Evolutionary conservation across 257 asterid species (phyloP).

Genomic region (Striga asiatica): DNA sequence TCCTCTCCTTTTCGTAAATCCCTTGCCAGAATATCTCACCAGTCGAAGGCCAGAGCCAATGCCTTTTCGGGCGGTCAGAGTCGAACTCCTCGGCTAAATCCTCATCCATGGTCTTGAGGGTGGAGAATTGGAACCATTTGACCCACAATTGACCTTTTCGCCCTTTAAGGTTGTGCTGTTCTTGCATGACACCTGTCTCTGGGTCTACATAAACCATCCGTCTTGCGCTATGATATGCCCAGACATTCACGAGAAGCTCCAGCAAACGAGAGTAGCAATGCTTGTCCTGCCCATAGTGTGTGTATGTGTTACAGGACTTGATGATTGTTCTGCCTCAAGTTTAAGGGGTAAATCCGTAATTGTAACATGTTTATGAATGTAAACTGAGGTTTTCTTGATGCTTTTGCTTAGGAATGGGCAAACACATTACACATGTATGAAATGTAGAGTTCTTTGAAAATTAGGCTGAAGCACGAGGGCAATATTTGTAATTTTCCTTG

Average conservation of each 20-base stretch:
- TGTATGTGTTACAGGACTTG: too few relatives aligned
- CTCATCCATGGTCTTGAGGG: slow-evolving; percentile 82
- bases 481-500: neutral
- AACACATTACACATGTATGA: too few relatives aligned
- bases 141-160: slow-evolving; percentile 88
- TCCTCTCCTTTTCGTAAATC: slow-evolving; percentile 54
- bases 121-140: slow-evolving; percentile 69
- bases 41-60: slow-evolving; percentile 85
- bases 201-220: slow-evolving; percentile 80
- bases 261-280: slow-evolving; percentile 79
- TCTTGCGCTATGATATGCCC: slow-evolving; percentile 95
- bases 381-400: too few relatives aligned
- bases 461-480: too few relatives aligned
- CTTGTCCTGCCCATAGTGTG: slow-evolving; percentile 56
- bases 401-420: too few relatives aligned
- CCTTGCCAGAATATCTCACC: slow-evolving; percentile 94
- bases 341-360: too few relatives aligned
- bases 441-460: too few relatives aligned
- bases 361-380: too few relatives aligned
- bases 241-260: slow-evolving; percentile 77
- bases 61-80: slow-evolving; percentile 40
- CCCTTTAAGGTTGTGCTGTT: slow-evolving; percentile 52
- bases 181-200: slow-evolving; percentile 56
- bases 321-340: too few relatives aligned
- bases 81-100: slow-evolving; percentile 86